Percentiles rank a stretch among this genome's conserved stretches.
Conservation (phyloP, 108 stramenopile genomes). For the Fragilaria radians region DNA sequence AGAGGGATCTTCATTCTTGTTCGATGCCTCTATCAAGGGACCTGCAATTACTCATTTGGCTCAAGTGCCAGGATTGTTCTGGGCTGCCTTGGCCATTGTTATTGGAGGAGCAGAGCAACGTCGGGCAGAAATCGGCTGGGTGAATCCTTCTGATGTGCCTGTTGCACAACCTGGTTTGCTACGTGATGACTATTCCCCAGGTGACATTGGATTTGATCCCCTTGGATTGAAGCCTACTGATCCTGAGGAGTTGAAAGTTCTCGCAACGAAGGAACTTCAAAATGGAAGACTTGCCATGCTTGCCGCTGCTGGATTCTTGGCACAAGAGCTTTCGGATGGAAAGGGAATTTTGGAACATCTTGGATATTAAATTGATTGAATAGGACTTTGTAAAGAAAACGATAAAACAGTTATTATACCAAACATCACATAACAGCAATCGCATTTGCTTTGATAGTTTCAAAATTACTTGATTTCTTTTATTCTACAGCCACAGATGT, state of each 20-base stretch:
- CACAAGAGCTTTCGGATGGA: conserved; percentile 65
- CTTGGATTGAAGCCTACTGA: conserved; percentile 55
- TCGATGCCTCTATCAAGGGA: conserved; percentile 46
- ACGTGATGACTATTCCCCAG: conserved; percentile 46
- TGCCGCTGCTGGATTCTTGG: conserved; percentile 68
- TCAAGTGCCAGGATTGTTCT: conserved; percentile 37
- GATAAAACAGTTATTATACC: too few species aligned
- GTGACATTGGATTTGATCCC: conserved; percentile 68
- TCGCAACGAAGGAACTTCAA: conserved; percentile 72
- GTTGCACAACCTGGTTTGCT: conserved; percentile 34
- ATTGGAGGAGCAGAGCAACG: conserved; percentile 33
- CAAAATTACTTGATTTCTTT: too few species aligned
- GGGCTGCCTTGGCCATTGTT: conserved; percentile 42
- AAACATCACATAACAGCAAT: too few species aligned
- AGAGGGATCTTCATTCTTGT: conserved; percentile 40
- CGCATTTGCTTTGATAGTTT: too few species aligned
- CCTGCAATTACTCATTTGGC: conserved; percentile 48
- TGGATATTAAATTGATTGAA: too few species aligned
- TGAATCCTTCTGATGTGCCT: conserved; percentile 28
- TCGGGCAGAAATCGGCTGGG: conserved; percentile 33
- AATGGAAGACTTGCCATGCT: conserved; percentile 80
- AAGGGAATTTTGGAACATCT: too few species aligned
- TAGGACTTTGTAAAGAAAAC: too few species aligned
- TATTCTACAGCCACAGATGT: too few species aligned
- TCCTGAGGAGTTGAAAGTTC: conserved; percentile 33